Percentiles rank a stretch among this genome's conserved stretches.
Conservation (phyloP, 2,329 filamentous ascomycete genomes). For the Dissoconium aciculare region DNA sequence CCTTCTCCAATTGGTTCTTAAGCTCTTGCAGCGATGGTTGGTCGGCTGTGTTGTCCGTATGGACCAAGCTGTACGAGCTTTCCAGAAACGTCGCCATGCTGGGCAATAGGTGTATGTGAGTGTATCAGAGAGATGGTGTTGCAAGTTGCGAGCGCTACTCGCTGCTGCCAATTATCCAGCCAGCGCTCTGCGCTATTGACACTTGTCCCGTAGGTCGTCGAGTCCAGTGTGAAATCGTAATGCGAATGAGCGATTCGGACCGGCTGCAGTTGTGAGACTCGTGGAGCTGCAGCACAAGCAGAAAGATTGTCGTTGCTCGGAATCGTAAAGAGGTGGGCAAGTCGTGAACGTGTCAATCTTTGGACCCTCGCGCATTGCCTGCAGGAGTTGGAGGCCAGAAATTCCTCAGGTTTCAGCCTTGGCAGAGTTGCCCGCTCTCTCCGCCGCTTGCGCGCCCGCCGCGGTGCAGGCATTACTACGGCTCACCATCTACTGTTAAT, state of each 20-base stretch:
- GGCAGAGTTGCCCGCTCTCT: background rate
- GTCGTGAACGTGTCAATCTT: background rate
- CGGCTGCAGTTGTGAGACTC: too few species aligned
- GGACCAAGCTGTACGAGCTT: constrained; percentile 88
- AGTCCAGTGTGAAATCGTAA: too few species aligned
- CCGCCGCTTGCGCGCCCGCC: constrained; percentile 2
- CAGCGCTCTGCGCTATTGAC: constrained; percentile 14
- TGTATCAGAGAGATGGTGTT: constrained; percentile 1
- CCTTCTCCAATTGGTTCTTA: constrained; percentile 44
- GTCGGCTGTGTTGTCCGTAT: constrained; percentile 93
- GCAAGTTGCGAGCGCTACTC: constrained; percentile 16
- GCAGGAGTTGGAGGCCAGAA: background rate
- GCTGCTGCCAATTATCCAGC: constrained; percentile 16
- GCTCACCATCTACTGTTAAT: too few species aligned
- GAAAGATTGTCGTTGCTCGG: too few species aligned
- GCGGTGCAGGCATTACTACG: too few species aligned
- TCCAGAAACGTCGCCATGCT: constrained; percentile 92
- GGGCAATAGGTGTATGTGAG: constrained; percentile 17
- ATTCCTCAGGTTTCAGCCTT: background rate
- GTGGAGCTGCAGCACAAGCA: constrained; percentile 3
- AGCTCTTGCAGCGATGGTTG: constrained; percentile 81
- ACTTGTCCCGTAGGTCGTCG: too few species aligned
- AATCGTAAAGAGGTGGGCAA: too few species aligned
- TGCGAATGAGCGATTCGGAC: too few species aligned
- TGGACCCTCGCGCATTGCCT: constrained; percentile 1